A percentile compares a stretch with the other conserved stretches of the same genome.
Conservation (phyloP, 1,284 basidiomycete species). For the Heterobasidion irregulare region DNA sequence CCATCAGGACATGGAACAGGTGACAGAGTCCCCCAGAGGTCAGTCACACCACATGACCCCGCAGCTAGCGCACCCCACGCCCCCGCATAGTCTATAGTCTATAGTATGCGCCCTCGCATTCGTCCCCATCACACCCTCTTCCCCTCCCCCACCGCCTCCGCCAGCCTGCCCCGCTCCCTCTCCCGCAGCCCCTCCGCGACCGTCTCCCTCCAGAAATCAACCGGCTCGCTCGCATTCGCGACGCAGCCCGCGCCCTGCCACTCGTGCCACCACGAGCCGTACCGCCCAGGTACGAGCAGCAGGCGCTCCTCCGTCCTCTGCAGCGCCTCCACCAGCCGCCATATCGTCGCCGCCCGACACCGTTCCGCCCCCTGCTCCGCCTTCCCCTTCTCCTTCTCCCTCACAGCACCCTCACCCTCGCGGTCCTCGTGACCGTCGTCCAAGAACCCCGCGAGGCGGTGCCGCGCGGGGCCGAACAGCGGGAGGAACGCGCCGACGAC, state of each 20-base stretch:
- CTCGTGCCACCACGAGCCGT: background rate
- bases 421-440: background rate
- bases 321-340: background rate
- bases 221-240: background rate
- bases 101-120: too few relatives aligned
- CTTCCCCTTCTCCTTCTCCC: background rate
- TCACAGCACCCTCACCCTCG: background rate
- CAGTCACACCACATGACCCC: too few relatives aligned
- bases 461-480: background rate
- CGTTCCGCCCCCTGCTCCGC: background rate
- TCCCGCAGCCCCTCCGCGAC: background rate
- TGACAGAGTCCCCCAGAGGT: too few relatives aligned
- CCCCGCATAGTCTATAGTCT: too few relatives aligned
- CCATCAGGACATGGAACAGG: too few relatives aligned
- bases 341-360: background rate
- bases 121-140: background rate
- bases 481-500: constrained; percentile 26
- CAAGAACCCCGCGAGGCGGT: background rate
- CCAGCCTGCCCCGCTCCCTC: background rate
- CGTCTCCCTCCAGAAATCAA: background rate
- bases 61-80: too few relatives aligned
- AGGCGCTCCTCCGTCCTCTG: background rate
- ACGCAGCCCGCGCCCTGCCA: background rate
- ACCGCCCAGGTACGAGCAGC: background rate
- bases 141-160: background rate